Base-by-base conservation (phyloP, 1,284 basidiomycete genomes). In the Leccinum pseudoinsigne region DNA sequence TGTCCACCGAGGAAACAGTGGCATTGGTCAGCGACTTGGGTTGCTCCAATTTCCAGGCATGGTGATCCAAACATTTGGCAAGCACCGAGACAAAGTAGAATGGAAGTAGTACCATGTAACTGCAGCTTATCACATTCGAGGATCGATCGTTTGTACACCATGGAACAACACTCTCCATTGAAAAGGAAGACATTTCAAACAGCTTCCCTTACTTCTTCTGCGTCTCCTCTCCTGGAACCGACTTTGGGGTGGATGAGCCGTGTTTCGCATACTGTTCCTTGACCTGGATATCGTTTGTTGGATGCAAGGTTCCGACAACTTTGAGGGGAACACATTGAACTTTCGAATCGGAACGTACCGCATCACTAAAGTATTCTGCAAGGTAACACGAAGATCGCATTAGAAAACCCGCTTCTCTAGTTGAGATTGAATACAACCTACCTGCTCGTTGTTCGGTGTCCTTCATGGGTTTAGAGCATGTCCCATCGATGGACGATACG, bases 1-100 rank as follows among this genome's bases (percentile, higher is more conserved):
- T 94, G 38, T 86, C 89, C 66, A 87, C 86, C 6, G 78, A 78
- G 51, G 88, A 88, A 74, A 92, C 90, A 10, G 86, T 89, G 63
- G 81, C 80, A 57, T 74, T 92, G 23, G 72, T 84, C 16, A 86
- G 83, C 45, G 85, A 83, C 8, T 76, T 92, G 31, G 85, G 82
- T 5, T 81, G 86, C 59, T 83, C 82, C 2, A 77, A 85, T 23
- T 93, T 93, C 69, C 89, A 88, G 70, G 85, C 88, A 68, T 93
- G 91, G 90, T 93, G 91, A 90, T 75, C 77, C 14, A 72, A 67
- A 23, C 68, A 80, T 66, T 66, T 85, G 66, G 56, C 53, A n/a
- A 55, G 56, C 23, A 55, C 36, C 4, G 42, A 65, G 51, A 28
- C 57, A 55, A 63, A 64, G 57, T 76, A 69, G 59, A 62, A 50